Evolutionary conservation across 495 filamentous ascomycete species (phyloP).

Genomic region (Schizothecium vesticola): DNA sequence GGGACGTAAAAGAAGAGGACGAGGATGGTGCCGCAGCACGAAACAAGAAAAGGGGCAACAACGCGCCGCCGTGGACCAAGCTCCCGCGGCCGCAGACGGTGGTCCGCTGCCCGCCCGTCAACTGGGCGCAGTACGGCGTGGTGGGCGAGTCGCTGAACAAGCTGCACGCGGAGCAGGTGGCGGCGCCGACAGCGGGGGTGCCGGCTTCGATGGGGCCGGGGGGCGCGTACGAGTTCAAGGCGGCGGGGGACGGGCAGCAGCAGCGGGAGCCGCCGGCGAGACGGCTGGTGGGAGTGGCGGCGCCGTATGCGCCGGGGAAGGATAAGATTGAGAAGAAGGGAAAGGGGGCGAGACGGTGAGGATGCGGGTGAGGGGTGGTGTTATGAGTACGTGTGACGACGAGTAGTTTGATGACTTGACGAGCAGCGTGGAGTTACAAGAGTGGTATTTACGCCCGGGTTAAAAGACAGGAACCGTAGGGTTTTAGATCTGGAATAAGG

Average conservation of each 20-base stretch:
- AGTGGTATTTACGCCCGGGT: neutral
- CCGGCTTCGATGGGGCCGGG: slow-evolving; percentile 39
- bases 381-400: neutral
- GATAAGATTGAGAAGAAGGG: slow-evolving; percentile 58
- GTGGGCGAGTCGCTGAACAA: slow-evolving; percentile 75
- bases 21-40: neutral
- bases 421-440: neutral
- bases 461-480: neutral
- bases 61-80: slow-evolving; percentile 28
- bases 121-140: slow-evolving; percentile 86
- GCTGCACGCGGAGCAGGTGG: slow-evolving; percentile 71
- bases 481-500: neutral
- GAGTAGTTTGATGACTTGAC: neutral
- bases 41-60: neutral
- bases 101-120: slow-evolving; percentile 76
- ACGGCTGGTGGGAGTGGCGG: slow-evolving; percentile 52
- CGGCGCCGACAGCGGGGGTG: slow-evolving; percentile 54
- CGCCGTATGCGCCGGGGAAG: slow-evolving; percentile 66
- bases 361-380: slow-evolving; percentile 26
- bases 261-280: slow-evolving; percentile 9
- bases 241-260: slow-evolving; percentile 14
- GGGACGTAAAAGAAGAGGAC: slow-evolving; percentile 4
- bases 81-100: slow-evolving; percentile 78
- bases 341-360: slow-evolving; percentile 32
- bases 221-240: slow-evolving; percentile 38